Evolutionary conservation across 345 rosid genomes (phyloP).

Genomic region (Aquilaria yunnanensis): DNA sequence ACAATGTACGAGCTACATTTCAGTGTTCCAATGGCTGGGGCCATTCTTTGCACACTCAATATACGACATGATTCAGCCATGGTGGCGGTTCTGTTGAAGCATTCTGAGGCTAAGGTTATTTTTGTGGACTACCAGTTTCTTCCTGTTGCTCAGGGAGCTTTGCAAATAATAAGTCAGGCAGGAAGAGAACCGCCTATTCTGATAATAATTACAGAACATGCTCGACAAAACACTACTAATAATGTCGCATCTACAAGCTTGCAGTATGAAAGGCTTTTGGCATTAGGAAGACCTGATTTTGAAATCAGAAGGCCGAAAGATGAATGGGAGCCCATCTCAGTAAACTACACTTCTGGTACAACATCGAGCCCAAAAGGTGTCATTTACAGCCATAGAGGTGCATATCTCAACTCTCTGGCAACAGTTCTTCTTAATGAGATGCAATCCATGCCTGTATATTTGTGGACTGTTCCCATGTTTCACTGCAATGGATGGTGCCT

Average conservation of each 20-base stretch:
- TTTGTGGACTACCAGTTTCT: conserved; percentile 48
- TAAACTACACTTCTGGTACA: conserved; percentile 66
- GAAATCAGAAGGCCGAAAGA: conserved; percentile 36
- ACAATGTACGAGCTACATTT: conserved; percentile 63
- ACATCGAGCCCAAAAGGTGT: conserved; percentile 64
- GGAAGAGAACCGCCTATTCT: conserved; percentile 31
- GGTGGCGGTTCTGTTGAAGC: conserved; percentile 40
- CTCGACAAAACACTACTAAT: conserved; percentile 2
- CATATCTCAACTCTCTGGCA: conserved; percentile 52
- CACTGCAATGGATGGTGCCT: conserved; percentile 76
- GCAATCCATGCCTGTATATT: conserved; percentile 42
- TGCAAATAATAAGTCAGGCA: conserved; percentile 31
- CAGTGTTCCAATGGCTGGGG: conserved; percentile 64
- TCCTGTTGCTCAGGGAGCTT: conserved; percentile 38
- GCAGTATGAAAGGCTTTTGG: conserved; percentile 43
- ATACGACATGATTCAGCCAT: conserved; percentile 43
- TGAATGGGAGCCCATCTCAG: conserved; percentile 49
- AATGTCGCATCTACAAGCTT: conserved; percentile 11
- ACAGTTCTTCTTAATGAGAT: conserved; percentile 36
- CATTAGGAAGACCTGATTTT: conserved; percentile 33
- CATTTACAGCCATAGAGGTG: conserved; percentile 56
- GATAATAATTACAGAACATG: conserved; percentile 29
- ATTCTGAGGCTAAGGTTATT: conserved; percentile 47
- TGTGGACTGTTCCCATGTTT: conserved; percentile 66
- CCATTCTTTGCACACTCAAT: conserved; percentile 53